These are phyloP conservation scores for Aspergillus phoenicis DNA, from an alignment of 2,329 filamentous ascomycete species.

Conservation along the genomic window DNA sequence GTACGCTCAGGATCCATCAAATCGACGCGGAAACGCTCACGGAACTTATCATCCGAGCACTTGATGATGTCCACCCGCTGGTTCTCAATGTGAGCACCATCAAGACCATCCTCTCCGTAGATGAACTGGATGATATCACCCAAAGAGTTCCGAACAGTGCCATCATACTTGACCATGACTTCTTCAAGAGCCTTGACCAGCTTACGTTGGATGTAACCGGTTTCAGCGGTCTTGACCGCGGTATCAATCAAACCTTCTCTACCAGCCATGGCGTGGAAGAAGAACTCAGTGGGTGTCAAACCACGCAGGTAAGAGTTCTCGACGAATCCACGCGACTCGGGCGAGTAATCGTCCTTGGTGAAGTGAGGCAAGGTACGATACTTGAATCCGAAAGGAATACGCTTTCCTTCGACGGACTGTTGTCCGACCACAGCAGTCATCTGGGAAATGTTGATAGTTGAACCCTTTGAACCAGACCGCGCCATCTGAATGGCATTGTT, in stretches of 20 bases:
- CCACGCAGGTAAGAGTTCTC: conserved; percentile 98
- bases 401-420: conserved; percentile 97
- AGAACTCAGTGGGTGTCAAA: conserved; percentile 93
- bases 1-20: conserved; percentile 71
- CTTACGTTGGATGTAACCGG: conserved; percentile 97
- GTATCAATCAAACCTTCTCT: conserved; percentile 99
- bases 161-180: conserved; percentile 95
- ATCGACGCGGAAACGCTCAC: conserved; percentile 81
- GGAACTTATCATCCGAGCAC: conserved; percentile 75
- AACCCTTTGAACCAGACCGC: conserved; percentile 94
- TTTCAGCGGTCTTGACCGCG: conserved; percentile 98
- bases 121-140: conserved; percentile 97
- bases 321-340: conserved; percentile 94
- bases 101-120: conserved; percentile 95
- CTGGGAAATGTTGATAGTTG: conserved; percentile 98
- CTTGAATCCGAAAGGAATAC: conserved; percentile 98
- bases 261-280: conserved; percentile 99
- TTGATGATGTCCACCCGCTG: conserved; percentile 86
- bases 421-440: conserved; percentile 98
- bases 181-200: conserved; percentile 98
- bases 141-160: conserved; percentile 93
- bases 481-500: conserved; percentile 99
- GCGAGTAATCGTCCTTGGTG: conserved; percentile 98
- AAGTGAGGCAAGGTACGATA: conserved; percentile 97
- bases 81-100: conserved; percentile 90